Conservation (phyloP, 805 yeast species). For the Cyberlindnera misumaiensis region DNA sequence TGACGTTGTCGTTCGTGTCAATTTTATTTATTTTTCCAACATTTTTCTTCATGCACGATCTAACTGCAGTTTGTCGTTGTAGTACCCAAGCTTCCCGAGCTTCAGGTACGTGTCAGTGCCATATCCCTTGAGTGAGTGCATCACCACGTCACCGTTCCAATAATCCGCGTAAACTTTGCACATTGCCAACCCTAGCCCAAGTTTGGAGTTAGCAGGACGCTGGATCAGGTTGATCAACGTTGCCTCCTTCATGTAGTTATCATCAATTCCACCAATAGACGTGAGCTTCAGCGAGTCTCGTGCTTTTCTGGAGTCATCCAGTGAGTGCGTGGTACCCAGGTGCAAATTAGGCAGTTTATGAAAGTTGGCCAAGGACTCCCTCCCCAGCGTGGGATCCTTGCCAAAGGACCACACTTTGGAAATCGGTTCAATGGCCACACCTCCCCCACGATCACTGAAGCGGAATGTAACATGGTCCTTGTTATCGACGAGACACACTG, state of each 20-base stretch:
- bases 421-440: constrained; percentile 54
- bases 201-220: constrained; percentile 65
- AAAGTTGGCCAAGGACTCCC: constrained; percentile 54
- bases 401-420: constrained; percentile 83
- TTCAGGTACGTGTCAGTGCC: constrained; percentile 86
- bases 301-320: constrained; percentile 22
- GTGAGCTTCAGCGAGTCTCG: constrained; percentile 29
- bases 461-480: constrained; percentile 65
- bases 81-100: constrained; percentile 70
- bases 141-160: constrained; percentile 87
- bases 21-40: not conserved
- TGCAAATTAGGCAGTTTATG: constrained; percentile 63
- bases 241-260: constrained; percentile 22
- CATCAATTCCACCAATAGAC: constrained; percentile 33
- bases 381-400: constrained; percentile 54
- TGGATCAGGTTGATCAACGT: constrained; percentile 61
- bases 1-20: constrained; percentile 1
- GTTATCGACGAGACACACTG: constrained; percentile 65
- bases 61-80: constrained; percentile 55
- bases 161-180: constrained; percentile 90
- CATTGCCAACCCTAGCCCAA: constrained; percentile 90
- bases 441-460: constrained; percentile 89
- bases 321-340: constrained; percentile 17
- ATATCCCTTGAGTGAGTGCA: constrained; percentile 81
- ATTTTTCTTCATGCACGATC: constrained; percentile 48